Conservation (phyloP, 768 basidiomycete species). For the Tylopilus vinaceipallidus region DNA sequence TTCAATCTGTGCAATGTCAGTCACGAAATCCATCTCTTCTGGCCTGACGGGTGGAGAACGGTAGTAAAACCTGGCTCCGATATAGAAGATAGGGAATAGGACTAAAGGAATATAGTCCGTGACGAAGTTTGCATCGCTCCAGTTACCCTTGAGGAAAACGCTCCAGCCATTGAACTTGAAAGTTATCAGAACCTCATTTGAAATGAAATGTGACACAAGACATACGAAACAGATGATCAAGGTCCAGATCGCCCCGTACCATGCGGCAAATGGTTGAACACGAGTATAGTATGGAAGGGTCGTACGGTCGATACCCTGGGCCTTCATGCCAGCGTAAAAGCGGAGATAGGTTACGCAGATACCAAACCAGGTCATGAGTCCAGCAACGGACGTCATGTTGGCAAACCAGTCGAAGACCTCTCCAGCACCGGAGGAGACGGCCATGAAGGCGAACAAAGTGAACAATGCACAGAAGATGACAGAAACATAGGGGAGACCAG, state of each 20-base stretch:
- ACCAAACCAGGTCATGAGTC: slow-evolving; percentile 81
- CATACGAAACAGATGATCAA: slow-evolving; percentile 63
- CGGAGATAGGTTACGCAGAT: slow-evolving; percentile 77
- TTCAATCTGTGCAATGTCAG: slow-evolving; percentile 66
- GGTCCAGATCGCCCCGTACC: slow-evolving; percentile 37
- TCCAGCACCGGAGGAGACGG: slow-evolving; percentile 59
- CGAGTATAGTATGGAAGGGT: slow-evolving; percentile 67
- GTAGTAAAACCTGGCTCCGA: slow-evolving; percentile 50
- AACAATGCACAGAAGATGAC: slow-evolving; percentile 70
- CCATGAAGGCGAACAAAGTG: slow-evolving; percentile 80
- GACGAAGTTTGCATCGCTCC: slow-evolving; percentile 67
- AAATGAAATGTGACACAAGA: slow-evolving; percentile 6
- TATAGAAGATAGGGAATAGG: slow-evolving; percentile 77
- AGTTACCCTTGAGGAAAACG: slow-evolving; percentile 52
- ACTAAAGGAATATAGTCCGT: slow-evolving; percentile 75
- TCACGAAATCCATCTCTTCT: slow-evolving; percentile 83
- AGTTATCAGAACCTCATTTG: slow-evolving; percentile 29
- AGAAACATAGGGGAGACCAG: slow-evolving; percentile 75
- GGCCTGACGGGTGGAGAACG: slow-evolving; percentile 28
- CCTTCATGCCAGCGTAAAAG: slow-evolving; percentile 81
- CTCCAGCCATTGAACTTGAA: slow-evolving; percentile 46
- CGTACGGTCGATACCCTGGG: slow-evolving; percentile 71
- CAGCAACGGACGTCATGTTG: slow-evolving; percentile 67
- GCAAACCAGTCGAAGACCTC: slow-evolving; percentile 79
- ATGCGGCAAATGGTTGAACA: slow-evolving; percentile 75